phyloP scores from a whole-genome alignment of 352 stramenopile genomes.

The Phytopythium cucurbitacearum region DNA sequence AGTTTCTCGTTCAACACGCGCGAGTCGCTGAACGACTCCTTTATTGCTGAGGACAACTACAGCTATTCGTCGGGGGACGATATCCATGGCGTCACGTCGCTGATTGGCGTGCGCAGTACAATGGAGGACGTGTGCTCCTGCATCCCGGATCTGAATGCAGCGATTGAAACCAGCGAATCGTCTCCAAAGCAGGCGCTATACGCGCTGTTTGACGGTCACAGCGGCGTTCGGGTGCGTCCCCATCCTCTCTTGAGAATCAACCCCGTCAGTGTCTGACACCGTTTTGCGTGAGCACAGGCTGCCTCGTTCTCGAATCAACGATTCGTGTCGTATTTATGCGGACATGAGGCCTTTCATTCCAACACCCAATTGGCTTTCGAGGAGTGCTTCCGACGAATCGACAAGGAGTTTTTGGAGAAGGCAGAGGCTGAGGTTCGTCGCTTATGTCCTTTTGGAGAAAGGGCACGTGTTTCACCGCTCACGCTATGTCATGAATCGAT shows the following conservation, averaged over 20 bases:
- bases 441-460: too few species aligned
- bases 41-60: slow-evolving; percentile 55
- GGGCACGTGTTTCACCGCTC: too few species aligned
- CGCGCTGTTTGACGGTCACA: slow-evolving; percentile 83
- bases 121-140: slow-evolving; percentile 85
- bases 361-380: slow-evolving; percentile 63
- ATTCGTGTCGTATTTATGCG: slow-evolving; percentile 62
- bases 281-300: slow-evolving; percentile 26
- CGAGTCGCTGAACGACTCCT: slow-evolving; percentile 54
- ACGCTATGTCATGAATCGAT: background rate
- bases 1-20: slow-evolving; percentile 33
- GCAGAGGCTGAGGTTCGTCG: slow-evolving; percentile 46
- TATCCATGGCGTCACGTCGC: slow-evolving; percentile 70
- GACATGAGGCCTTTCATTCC: slow-evolving; percentile 57
- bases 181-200: slow-evolving; percentile 62
- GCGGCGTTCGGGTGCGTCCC: slow-evolving; percentile 57
- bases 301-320: slow-evolving; percentile 73
- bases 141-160: slow-evolving; percentile 64
- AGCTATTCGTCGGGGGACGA: slow-evolving; percentile 71
- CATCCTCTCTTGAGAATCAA: background rate
- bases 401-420: slow-evolving; percentile 70
- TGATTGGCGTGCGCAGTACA: slow-evolving; percentile 67
- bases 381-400: slow-evolving; percentile 72
- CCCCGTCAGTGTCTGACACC: background rate
- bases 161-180: slow-evolving; percentile 21